A percentile compares a stretch with the other conserved stretches of the same genome.
Evolutionary conservation across 2,329 filamentous ascomycete genomes (phyloP).

Genomic region (Cladosporium sp.): DNA sequence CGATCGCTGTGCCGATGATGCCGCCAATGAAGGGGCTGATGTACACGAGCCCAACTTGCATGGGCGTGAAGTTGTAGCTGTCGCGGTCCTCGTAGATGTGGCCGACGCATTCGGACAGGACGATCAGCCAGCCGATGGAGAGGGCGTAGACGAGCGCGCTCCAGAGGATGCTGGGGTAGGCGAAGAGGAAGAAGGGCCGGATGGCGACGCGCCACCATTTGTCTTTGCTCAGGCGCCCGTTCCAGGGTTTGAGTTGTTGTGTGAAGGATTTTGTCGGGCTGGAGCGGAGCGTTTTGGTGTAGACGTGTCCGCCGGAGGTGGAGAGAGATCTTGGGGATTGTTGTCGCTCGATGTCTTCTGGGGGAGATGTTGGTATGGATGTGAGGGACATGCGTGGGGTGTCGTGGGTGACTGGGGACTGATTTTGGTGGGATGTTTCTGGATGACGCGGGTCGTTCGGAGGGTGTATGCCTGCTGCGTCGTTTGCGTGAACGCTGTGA

Average conservation of each 20-base stretch:
- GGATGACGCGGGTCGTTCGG: neutral
- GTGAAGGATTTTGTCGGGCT: conserved; percentile 65
- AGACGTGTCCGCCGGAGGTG: conserved; percentile 35
- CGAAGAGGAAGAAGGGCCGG: conserved; percentile 78
- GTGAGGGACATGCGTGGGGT: neutral
- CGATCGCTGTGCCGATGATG: conserved; percentile 84
- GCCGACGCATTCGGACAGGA: conserved; percentile 81
- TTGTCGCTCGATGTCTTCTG: neutral
- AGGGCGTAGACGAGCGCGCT: conserved; percentile 78
- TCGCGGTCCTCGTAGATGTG: conserved; percentile 67
- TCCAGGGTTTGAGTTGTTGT: conserved; percentile 70
- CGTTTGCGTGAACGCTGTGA: conserved; percentile 2
- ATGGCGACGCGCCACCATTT: conserved; percentile 73
- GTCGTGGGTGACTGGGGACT: neutral
- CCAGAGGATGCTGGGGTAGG: conserved; percentile 88
- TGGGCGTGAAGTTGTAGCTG: conserved; percentile 72
- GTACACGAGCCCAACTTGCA: conserved; percentile 82
- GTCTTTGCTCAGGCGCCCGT: conserved; percentile 72
- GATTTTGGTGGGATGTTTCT: neutral
- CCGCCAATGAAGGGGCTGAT: conserved; percentile 85
- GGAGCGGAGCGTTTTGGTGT: conserved; percentile 66
- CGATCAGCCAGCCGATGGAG: conserved; percentile 91
- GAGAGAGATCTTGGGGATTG: neutral
- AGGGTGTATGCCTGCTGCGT: conserved; percentile 3
- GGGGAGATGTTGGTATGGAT: neutral